Evolutionary conservation across 805 yeast species (phyloP).

Genomic region (Metschnikowia henanensis): DNA sequence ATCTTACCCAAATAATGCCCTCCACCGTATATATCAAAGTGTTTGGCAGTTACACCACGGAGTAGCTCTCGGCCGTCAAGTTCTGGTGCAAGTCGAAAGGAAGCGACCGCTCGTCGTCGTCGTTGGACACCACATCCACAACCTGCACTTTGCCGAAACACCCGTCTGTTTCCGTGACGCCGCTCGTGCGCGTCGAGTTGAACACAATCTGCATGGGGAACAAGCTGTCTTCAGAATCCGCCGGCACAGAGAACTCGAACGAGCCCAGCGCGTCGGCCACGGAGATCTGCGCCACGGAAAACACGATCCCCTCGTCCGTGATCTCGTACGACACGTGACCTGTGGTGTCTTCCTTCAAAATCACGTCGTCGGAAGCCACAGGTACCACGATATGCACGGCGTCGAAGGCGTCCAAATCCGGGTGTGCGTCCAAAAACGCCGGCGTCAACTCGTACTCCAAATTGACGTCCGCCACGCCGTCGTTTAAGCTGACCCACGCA

Average conservation of each 20-base stretch:
- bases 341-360: slow-evolving; percentile 45
- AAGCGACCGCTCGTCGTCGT: slow-evolving; percentile 53
- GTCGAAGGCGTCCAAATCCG: slow-evolving; percentile 44
- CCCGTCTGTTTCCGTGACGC: slow-evolving; percentile 36
- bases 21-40: too few relatives aligned
- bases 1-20: too few relatives aligned
- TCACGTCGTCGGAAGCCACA: slow-evolving; percentile 54
- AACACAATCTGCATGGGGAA: slow-evolving; percentile 86
- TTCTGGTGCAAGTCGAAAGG: slow-evolving; percentile 69
- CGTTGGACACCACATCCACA: slow-evolving; percentile 52
- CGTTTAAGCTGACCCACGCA: slow-evolving; percentile 78
- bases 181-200: slow-evolving; percentile 43
- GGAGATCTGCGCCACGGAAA: slow-evolving; percentile 57
- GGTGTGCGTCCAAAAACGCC: slow-evolving; percentile 30
- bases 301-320: slow-evolving; percentile 67
- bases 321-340: slow-evolving; percentile 54
- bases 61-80: slow-evolving; percentile 58
- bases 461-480: slow-evolving; percentile 68
- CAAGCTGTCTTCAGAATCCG: slow-evolving; percentile 74
- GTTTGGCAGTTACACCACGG: slow-evolving; percentile 39
- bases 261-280: slow-evolving; percentile 62
- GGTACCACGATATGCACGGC: slow-evolving; percentile 65
- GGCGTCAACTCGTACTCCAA: slow-evolving; percentile 81
- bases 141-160: slow-evolving; percentile 70
- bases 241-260: slow-evolving; percentile 76